Evolutionary conservation across 2,329 filamentous ascomycete species (phyloP).

Genomic region (Colletotrichum australisinense): DNA sequence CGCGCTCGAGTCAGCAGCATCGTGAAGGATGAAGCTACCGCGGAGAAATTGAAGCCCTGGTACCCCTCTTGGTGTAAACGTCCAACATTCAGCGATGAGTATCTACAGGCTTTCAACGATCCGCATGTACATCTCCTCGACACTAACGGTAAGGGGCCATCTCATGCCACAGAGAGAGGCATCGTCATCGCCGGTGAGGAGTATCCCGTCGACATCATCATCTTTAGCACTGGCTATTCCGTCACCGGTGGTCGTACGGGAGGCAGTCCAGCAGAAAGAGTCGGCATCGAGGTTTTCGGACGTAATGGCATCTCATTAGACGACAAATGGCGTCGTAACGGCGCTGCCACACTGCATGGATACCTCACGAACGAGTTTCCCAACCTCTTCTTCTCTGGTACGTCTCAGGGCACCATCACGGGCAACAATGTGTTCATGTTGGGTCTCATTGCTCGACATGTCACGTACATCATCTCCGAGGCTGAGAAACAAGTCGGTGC

Average conservation of each 20-base stretch:
- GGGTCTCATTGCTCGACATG: constrained; percentile 54
- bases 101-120: constrained; percentile 67
- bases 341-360: constrained; percentile 34
- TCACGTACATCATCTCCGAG: constrained; percentile 49
- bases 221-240: constrained; percentile 36
- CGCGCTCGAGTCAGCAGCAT: constrained; percentile 58
- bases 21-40: constrained; percentile 62
- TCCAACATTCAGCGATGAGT: constrained; percentile 70
- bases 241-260: not conserved
- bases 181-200: constrained; percentile 58
- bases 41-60: constrained; percentile 66
- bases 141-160: constrained; percentile 51
- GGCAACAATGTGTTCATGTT: not conserved
- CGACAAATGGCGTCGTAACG: constrained; percentile 34
- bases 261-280: constrained; percentile 33
- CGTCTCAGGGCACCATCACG: not conserved
- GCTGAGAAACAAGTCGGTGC: not conserved
- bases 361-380: constrained; percentile 36
- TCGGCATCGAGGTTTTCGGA: constrained; percentile 27
- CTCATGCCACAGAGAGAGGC: constrained; percentile 58
- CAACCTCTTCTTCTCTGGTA: constrained; percentile 37
- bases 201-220: constrained; percentile 54
- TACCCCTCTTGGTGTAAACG: constrained; percentile 73
- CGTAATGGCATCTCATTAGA: constrained; percentile 30
- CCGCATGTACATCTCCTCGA: constrained; percentile 65